Percentiles rank a stretch among this genome's conserved stretches.
Conservation (phyloP, 345 rosid species). For the Hibiscus syriacus region DNA sequence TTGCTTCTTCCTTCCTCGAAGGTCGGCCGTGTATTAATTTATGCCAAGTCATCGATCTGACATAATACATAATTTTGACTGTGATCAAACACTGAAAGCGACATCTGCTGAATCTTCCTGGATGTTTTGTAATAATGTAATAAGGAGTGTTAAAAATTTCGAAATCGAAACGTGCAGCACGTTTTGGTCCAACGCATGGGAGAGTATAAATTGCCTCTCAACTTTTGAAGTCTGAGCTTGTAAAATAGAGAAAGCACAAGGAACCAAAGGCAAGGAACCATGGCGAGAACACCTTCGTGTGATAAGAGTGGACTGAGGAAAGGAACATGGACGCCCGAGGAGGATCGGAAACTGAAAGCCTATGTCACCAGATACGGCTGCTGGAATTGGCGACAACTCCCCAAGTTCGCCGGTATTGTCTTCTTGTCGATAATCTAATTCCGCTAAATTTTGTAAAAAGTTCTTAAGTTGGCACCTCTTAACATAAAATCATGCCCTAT, state of each 20-base stretch:
- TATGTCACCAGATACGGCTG: constrained; percentile 43
- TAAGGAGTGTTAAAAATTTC: background rate
- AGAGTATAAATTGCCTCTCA: constrained; percentile 13
- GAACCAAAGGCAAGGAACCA: background rate
- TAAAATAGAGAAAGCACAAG: no score
- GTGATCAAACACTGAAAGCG: no score
- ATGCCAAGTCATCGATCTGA: no score
- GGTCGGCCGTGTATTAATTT: no score
- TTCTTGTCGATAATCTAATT: no score
- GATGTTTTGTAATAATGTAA: no score
- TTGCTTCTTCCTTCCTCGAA: no score
- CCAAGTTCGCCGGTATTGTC: constrained; percentile 58
- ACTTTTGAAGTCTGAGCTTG: background rate
- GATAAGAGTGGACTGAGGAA: constrained; percentile 43
- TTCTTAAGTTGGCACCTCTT: no score
- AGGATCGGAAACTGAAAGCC: constrained; percentile 39
- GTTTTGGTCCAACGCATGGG: constrained; percentile 3
- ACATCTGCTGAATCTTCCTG: no score
- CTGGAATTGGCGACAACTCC: constrained; percentile 62
- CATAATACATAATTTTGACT: no score
- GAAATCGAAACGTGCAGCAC: constrained; percentile 17
- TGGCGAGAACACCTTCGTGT: constrained; percentile 45
- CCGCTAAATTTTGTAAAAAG: no score
- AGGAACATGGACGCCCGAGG: constrained; percentile 60
- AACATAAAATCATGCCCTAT: no score